Evolutionary conservation across 257 asterid genomes (phyloP).

Genomic region (Anisodus tanguticus): DNA sequence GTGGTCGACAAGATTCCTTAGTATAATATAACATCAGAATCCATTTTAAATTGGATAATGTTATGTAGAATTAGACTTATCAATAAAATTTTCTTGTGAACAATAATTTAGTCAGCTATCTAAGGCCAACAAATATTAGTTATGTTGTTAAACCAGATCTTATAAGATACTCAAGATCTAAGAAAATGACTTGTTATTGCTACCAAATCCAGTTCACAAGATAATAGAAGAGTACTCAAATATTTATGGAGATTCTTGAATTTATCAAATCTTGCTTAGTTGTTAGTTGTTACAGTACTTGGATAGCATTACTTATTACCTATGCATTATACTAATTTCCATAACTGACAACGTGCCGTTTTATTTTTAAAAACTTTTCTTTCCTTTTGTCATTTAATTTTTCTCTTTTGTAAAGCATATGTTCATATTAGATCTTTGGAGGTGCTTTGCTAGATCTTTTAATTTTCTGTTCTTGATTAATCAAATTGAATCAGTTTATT

Average conservation of each 20-base stretch:
- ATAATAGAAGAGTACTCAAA: not conserved
- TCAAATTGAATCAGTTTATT: not conserved
- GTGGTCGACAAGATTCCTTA: not conserved
- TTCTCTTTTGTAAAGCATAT: not conserved
- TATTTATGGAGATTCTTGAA: conserved; percentile 10
- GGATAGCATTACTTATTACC: not conserved
- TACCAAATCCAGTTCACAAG: conserved; percentile 27
- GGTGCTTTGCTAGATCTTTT: not conserved
- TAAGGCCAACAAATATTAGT: not conserved
- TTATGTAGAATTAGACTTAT: not conserved
- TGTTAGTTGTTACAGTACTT: conserved; percentile 26
- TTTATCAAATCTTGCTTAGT: not conserved
- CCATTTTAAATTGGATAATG: not conserved
- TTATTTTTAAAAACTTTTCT: not conserved
- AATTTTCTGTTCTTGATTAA: not conserved
- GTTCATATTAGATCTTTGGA: not conserved
- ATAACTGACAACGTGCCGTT: not conserved
- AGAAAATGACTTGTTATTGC: not conserved
- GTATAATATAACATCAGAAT: not conserved
- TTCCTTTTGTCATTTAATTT: not conserved
- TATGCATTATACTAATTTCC: not conserved
- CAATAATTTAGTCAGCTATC: not conserved
- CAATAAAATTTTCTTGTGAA: not conserved
- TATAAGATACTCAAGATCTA: conserved; percentile 1
- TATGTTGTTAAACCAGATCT: not conserved